Conservation (phyloP, 140 eudicot species). For the Senecio squalidus region DNA sequence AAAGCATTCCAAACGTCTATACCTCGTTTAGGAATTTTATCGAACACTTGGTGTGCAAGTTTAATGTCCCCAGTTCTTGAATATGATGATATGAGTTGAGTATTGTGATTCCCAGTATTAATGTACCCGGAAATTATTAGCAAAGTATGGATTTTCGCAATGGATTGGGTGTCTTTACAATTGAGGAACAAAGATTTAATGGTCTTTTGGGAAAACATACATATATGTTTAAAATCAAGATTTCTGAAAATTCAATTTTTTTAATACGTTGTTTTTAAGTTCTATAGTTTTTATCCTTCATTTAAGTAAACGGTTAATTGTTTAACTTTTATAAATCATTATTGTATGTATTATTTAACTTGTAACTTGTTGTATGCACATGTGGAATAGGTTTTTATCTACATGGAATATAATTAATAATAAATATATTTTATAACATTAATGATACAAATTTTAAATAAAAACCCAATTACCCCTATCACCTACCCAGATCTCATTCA, state of each 20-base stretch:
- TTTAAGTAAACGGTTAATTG: no score
- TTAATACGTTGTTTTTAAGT: no score
- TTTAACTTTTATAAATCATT: no score
- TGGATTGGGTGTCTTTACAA: constrained; percentile 34
- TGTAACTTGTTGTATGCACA: no score
- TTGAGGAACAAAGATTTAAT: constrained; percentile 21
- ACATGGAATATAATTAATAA: no score
- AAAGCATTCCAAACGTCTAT: constrained; percentile 67
- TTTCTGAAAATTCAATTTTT: not conserved
- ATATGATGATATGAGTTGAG: constrained; percentile 52
- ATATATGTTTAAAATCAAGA: not conserved
- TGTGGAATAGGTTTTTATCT: no score
- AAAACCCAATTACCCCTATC: no score
- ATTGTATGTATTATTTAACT: no score
- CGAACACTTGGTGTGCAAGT: constrained; percentile 55
- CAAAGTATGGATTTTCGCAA: constrained; percentile 52
- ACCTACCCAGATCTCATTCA: no score
- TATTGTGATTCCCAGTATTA: constrained; percentile 20
- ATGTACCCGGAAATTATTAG: constrained; percentile 37
- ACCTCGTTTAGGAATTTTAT: constrained; percentile 41
- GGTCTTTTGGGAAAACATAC: constrained; percentile 24
- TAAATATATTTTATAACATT: no score
- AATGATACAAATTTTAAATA: no score
- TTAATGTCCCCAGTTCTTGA: constrained; percentile 38
- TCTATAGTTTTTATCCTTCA: no score